A percentile compares a stretch with the other conserved stretches of the same genome.
These are phyloP conservation scores for Helicocarpus griseus DNA, from an alignment of 2,329 filamentous ascomycete genomes.

Conservation along the genomic window DNA sequence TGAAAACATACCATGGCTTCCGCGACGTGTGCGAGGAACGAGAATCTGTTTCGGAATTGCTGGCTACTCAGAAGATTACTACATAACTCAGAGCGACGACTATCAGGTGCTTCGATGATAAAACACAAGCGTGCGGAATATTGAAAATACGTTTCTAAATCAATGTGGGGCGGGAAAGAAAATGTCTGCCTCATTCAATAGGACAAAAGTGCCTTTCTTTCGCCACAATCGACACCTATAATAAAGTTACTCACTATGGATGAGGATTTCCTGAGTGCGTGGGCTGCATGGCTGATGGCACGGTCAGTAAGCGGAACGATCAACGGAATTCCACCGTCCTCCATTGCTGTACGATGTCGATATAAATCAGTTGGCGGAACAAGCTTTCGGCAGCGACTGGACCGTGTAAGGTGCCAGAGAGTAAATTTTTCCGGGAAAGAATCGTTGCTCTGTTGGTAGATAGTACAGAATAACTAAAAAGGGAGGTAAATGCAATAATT, in stretches of 20 bases:
- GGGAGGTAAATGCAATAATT: neutral
- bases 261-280: conserved; percentile 2
- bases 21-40: conserved; percentile 2
- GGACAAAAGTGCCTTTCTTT: no score
- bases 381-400: neutral
- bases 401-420: no score
- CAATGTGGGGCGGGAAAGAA: no score
- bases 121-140: neutral
- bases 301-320: neutral
- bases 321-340: neutral
- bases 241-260: conserved; percentile 3
- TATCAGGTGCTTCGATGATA: no score
- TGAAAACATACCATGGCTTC: conserved; percentile 2
- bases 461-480: neutral
- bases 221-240: neutral
- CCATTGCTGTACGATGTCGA: neutral
- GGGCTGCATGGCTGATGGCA: neutral
- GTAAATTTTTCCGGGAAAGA: no score
- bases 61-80: conserved; percentile 2
- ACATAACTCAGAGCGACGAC: no score
- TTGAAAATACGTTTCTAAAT: no score
- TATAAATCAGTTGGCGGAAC: neutral
- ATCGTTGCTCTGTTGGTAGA: neutral
- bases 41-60: conserved; percentile 1
- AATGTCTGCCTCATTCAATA: no score